Base-by-base conservation (phyloP, 1,284 basidiomycete species). In the Microbotryomycetes sp. region DNA sequence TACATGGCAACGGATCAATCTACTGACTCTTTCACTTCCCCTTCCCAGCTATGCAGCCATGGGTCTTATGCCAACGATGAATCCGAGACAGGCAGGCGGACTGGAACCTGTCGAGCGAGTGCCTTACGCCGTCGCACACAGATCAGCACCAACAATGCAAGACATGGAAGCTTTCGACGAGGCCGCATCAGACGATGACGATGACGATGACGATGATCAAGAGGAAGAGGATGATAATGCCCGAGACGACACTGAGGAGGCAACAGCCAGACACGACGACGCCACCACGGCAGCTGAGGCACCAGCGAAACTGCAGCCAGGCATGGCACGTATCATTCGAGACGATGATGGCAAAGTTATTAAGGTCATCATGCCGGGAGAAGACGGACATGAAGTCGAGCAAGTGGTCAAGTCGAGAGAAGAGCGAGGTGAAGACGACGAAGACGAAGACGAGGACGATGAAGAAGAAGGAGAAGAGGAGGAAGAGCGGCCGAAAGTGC, bases 301-400 rank as follows among this genome's bases (percentile, higher is more conserved):
- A 55, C 60, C 59, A 65, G 49, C 63, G 62, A 66, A 63, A 23
- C 77, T 86, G 50, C 84, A 82, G n/a, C 83, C 80, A 71, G 87
- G 89, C 6, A 87, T 86, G 74, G 94, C 91, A 16, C 82, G 84
- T 68, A 92, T 98, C 67, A 77, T 92, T 56, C 82, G 92, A 49
- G 92, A 97, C 75, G 85, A 81, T 50, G 79, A 82, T 3, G 94
- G 93, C 36, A 87, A 87, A 68, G 80, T 94, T 36, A 73, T 92
- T 46, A 82, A 85, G 62, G 83, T 92, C 72, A 76, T 96, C 62
- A 77, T 81, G 19, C 83, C 83, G 28, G 83, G 83, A 16, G 74
- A 76, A 26, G 74, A 76, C 0, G 73, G 71, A n/a, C 80, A 80
- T 22, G 71, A 74, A 28, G 47, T 64, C 12, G 67, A 64, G 2